Evolutionary conservation across 2,329 filamentous ascomycete genomes (phyloP).

Genomic region (Aspergillus intermedius): DNA sequence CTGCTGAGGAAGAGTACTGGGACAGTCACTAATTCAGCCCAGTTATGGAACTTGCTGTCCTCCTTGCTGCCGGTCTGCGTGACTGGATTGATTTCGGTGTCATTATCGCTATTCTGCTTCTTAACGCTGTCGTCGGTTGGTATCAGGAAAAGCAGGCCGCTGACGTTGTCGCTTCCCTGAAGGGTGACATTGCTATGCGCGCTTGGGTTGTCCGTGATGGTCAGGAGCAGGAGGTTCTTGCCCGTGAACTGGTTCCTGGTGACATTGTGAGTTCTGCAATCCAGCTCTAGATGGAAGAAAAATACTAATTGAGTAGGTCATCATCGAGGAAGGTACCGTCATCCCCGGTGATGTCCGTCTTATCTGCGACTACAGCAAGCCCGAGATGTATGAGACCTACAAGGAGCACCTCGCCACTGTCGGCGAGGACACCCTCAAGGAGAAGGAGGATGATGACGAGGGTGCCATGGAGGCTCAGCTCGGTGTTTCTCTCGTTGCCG

Average conservation of each 20-base stretch:
- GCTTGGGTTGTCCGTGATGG: slow-evolving; percentile 62
- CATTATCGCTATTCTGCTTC: slow-evolving; percentile 66
- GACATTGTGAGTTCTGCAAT: slow-evolving; percentile 55
- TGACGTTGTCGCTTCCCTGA: slow-evolving; percentile 66
- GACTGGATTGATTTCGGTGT: slow-evolving; percentile 75
- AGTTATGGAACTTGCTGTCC: slow-evolving; percentile 69
- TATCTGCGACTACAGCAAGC: slow-evolving; percentile 65
- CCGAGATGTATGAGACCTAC: slow-evolving; percentile 62
- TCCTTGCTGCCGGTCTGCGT: slow-evolving; percentile 65
- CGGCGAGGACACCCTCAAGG: slow-evolving; percentile 54
- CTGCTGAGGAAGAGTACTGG: too few relatives aligned
- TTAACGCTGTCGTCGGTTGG: slow-evolving; percentile 72
- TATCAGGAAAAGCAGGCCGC: slow-evolving; percentile 77
- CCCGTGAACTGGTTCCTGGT: slow-evolving; percentile 66
- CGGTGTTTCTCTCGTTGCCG: slow-evolving; percentile 60
- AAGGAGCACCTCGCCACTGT: slow-evolving; percentile 58
- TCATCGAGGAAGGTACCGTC: slow-evolving; percentile 66
- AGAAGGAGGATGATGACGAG: slow-evolving; percentile 53
- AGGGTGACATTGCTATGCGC: slow-evolving; percentile 74
- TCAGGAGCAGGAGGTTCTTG: slow-evolving; percentile 61
- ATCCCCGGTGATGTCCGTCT: slow-evolving; percentile 64
- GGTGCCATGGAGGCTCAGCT: slow-evolving; percentile 52
- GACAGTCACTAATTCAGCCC: not conserved
- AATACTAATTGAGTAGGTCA: slow-evolving; percentile 39
- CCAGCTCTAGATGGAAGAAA: not conserved